phyloP scores from a whole-genome alignment of 139 green algal genomes.

The Desmodesmus armatus region DNA sequence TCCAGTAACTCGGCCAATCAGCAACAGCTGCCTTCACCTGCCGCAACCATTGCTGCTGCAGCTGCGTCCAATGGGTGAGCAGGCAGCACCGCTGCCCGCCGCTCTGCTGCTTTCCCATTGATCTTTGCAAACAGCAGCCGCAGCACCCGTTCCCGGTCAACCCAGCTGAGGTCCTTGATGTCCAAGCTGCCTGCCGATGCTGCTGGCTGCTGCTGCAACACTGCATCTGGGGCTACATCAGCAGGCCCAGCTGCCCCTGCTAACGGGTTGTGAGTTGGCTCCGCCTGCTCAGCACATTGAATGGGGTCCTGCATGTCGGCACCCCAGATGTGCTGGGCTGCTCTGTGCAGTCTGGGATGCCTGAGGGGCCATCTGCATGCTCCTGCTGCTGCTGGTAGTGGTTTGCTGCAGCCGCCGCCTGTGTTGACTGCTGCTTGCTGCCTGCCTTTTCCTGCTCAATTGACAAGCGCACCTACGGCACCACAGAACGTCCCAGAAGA shows the following conservation, averaged over 20 bases:
- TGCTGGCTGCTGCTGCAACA: no score
- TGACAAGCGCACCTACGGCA: constrained; percentile 33
- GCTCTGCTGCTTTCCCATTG: constrained; percentile 60
- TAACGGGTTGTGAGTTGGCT: no score
- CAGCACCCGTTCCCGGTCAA: constrained; percentile 87
- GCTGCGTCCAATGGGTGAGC: background rate
- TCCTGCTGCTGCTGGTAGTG: background rate
- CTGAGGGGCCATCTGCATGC: background rate
- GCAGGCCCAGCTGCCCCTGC: constrained; percentile 3
- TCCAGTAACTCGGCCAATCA: background rate
- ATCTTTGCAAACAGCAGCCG: constrained; percentile 89
- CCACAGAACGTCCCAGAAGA: no score
- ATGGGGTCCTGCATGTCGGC: no score
- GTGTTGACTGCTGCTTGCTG: background rate
- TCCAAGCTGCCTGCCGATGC: constrained; percentile 54
- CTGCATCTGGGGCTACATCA: background rate
- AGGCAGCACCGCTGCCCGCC: background rate
- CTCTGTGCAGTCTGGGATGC: no score
- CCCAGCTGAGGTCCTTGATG: constrained; percentile 84
- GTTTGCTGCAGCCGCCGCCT: background rate
- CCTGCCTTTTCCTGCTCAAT: constrained; percentile 57
- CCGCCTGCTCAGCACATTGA: no score
- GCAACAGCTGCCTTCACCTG: background rate
- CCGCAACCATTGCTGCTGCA: background rate
- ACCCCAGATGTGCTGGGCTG: no score